These are phyloP conservation scores for Coniochaeta ligniaria DNA, from an alignment of 2,329 filamentous ascomycete species.

Conservation along the genomic window DNA sequence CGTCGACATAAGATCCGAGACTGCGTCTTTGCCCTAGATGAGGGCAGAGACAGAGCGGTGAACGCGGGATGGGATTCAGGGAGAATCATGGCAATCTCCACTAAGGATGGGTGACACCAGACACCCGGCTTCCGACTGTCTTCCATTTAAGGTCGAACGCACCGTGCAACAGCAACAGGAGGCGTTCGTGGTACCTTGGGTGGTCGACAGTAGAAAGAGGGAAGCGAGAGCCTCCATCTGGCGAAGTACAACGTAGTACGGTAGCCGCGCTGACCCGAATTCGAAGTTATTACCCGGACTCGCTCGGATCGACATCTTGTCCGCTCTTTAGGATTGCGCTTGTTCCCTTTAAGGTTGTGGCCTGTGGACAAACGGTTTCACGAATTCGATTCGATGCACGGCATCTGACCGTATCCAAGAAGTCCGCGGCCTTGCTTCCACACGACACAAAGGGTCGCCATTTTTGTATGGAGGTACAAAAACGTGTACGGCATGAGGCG, in stretches of 20 bases:
- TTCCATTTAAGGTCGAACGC: not conserved
- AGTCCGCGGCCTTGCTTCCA: not conserved
- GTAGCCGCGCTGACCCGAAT: not conserved
- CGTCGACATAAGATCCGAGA: conserved; percentile 1
- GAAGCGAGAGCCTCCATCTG: not conserved
- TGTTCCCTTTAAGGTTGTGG: not conserved
- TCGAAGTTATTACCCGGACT: not conserved
- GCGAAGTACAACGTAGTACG: not conserved
- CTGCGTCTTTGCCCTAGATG: not conserved
- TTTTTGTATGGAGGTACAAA: too few relatives aligned
- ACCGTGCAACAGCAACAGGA: not conserved
- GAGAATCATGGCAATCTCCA: not conserved
- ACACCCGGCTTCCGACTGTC: not conserved
- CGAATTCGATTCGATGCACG: not conserved
- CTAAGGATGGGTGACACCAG: not conserved
- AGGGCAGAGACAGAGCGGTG: not conserved
- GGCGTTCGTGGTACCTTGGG: not conserved
- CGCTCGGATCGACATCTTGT: not conserved
- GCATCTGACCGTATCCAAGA: not conserved
- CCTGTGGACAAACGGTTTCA: not conserved
- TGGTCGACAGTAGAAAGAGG: not conserved
- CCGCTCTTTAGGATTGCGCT: not conserved
- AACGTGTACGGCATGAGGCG: too few relatives aligned
- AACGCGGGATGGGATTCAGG: not conserved
- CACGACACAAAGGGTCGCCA: not conserved